Evolutionary conservation across 2,329 filamentous ascomycete species (phyloP), one percentile per base, ranked within the genome.

Genomic region (Fusarium protoensiforme): DNA sequence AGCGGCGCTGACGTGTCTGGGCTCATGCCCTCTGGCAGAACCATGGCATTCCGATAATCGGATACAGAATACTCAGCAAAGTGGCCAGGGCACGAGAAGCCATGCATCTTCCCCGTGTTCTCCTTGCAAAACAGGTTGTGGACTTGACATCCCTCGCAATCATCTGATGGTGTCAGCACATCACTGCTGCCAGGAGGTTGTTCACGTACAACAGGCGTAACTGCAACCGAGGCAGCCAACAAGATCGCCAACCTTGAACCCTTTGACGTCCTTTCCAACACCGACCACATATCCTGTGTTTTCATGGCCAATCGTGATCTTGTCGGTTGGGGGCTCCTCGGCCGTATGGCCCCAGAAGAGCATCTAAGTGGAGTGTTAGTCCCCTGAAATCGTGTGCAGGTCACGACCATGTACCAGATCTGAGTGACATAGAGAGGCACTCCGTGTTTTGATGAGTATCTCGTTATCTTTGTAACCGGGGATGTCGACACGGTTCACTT

Each of bases 31-130:
- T 82, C 75, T 22, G 85, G 83, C 4, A 87, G 77, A 48, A 82
- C 78, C 7, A 85, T 79, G 0, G 83, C 83, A 75, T 84, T 85
- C 71, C 83, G 83, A 75, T 82, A 84, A 69, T 87, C 85, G 8
- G 85, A 83, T 1, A 84, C 76, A 2, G 82, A 82, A 73, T 87
- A 87, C 75, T 87, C 84, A 22, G 82, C 80, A 65, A 87, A 87
- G 72, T 81, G 86, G 1, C 86, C 86, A 69, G 85, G 83, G 0
- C 76, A 80, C 0, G 76, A 80, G 46, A 87, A 84, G 6, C 86
- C 86, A 53, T 83, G 82, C 22, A 86, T 76, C 38, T 80, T 77
- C n/a, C 81, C 80, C 9, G 81, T 81, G 10, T 81, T 67, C 5
- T 64, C 81, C 60, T 82, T 78, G 75, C 84, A 85, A 56, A 77